Conservation (phyloP, 1,139 yeast species). For the Suhomyces coccinellae region DNA sequence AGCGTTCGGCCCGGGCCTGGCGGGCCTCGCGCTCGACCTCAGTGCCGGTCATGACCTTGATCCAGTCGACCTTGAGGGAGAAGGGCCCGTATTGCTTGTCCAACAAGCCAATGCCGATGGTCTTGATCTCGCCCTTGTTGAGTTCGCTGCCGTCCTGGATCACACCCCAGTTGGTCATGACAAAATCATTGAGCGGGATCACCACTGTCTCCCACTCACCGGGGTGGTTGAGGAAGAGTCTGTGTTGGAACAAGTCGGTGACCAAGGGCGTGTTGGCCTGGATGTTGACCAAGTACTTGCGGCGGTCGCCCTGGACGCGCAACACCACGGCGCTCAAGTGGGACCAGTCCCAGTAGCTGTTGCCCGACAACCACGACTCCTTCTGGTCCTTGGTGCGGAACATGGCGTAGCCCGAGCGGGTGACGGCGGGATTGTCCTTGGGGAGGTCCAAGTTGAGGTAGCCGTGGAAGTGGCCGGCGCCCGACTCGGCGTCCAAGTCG, state of each 20-base stretch:
- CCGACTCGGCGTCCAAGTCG: conserved; percentile 34
- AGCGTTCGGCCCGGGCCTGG: conserved; percentile 31
- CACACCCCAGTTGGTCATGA: conserved; percentile 79
- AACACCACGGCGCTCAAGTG: conserved; percentile 58
- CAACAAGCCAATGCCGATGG: conserved; percentile 76
- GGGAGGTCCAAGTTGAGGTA: conserved; percentile 75
- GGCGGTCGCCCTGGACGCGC: conserved; percentile 71
- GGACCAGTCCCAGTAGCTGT: conserved; percentile 65
- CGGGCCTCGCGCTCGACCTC: conserved; percentile 44
- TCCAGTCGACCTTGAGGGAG: conserved; percentile 68
- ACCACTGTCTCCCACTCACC: conserved; percentile 86
- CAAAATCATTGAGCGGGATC: conserved; percentile 75
- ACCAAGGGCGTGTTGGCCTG: conserved; percentile 79
- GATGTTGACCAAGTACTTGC: conserved; percentile 76
- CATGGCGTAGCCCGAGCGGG: conserved; percentile 84
- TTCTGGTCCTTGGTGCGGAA: conserved; percentile 70
- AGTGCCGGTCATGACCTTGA: conserved; percentile 65
- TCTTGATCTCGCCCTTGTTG: conserved; percentile 65
- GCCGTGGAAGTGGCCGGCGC: conserved; percentile 66
- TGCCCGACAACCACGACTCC: conserved; percentile 49
- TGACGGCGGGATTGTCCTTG: conserved; percentile 63
- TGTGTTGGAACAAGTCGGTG: conserved; percentile 80
- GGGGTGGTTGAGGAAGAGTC: conserved; percentile 70
- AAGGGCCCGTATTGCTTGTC: conserved; percentile 82
- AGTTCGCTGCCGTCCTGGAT: conserved; percentile 67